Percentiles rank a stretch among this genome's conserved stretches.
These are phyloP conservation scores for Phylloporus rhodoxanthus DNA, from an alignment of 768 basidiomycete genomes.

Conservation along the genomic window DNA sequence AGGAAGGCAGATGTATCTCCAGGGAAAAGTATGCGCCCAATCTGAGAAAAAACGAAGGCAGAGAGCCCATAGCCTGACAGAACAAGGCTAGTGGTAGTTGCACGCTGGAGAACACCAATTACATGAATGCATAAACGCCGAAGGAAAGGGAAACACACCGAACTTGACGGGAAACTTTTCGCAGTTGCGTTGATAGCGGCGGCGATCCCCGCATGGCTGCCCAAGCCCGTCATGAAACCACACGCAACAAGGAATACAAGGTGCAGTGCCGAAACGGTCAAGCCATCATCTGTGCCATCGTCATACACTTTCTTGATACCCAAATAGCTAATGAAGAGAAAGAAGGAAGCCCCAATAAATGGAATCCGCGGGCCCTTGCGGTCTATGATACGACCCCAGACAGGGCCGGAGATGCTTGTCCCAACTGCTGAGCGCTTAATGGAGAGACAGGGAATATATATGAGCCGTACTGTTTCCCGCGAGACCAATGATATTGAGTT, in stretches of 20 bases:
- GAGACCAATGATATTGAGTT: slow-evolving; percentile 73
- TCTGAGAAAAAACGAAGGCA: slow-evolving; percentile 80
- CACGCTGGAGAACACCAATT: slow-evolving; percentile 43
- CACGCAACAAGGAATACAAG: slow-evolving; percentile 53
- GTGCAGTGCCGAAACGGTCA: slow-evolving; percentile 36
- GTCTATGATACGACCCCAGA: slow-evolving; percentile 80
- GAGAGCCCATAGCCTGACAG: slow-evolving; percentile 89
- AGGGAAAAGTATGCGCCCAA: slow-evolving; percentile 65
- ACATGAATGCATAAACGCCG: neutral
- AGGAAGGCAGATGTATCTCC: slow-evolving; percentile 78
- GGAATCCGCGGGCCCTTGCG: slow-evolving; percentile 65
- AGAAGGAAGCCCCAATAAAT: slow-evolving; percentile 50
- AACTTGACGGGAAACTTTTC: slow-evolving; percentile 69
- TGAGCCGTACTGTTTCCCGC: slow-evolving; percentile 58
- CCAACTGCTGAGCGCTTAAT: slow-evolving; percentile 48
- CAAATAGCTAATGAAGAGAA: slow-evolving; percentile 70
- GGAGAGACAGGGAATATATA: neutral
- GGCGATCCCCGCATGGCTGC: slow-evolving; percentile 65
- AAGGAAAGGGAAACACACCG: slow-evolving; percentile 38
- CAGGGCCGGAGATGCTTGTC: slow-evolving; percentile 70
- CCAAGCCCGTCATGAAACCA: slow-evolving; percentile 69
- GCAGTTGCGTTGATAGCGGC: slow-evolving; percentile 76
- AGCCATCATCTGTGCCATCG: slow-evolving; percentile 37
- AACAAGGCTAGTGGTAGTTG: slow-evolving; percentile 70
- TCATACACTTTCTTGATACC: slow-evolving; percentile 69